Evolutionary conservation across 352 stramenopile species (phyloP), one percentile per base, ranked within the genome.

Genomic region (Elongisporangium prolatum): DNA sequence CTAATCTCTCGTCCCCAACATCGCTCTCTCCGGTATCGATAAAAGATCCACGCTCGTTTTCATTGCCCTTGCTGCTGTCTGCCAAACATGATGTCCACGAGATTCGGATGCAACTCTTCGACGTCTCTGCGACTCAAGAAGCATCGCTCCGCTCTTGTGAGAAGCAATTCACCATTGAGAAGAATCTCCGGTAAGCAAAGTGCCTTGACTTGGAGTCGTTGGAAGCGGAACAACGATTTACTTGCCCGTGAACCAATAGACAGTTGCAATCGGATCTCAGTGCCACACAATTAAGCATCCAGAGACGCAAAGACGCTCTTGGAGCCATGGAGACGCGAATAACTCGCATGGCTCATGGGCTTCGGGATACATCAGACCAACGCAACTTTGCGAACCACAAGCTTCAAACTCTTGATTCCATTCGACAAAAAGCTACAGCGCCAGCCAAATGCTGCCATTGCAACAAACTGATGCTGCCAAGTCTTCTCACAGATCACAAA

Each of bases 101-200:
- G 1, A 71, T 86, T 21, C 73, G 81, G 48, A 74, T 84, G 69
- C 68, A 81, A 1, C 63, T 91, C 13, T 58, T 87, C 24, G 80
- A 84, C 40, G 61, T 71, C 7, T 64, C 89, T 17, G 66, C 75
- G 5, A 67, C 75, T 37, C 67, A 86, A 16, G 63, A 73, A 13
- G 63, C 64, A 16, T 66, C 70, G 0, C 63, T 89, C 10, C 68
- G 57, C 6, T 84, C 64, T 21, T 87, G 72, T 4, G 77, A 85
- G 21, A 71, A 80, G 47, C 80, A 91, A 53, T 84, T 89, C 48
- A 67, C 65, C 6, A 51, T 78, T 6, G 77, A 91, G 56, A 74
- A 69, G 4, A 75, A 69, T 20, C 70, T 88, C 21, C 67, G 76
- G 68, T 83, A 71, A 25, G 40, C 28, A n/a, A 28, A 13, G 28